phyloP scores from a whole-genome alignment of 225 moss, liverwort and hornwort species.

The Sphagnum contortum region DNA sequence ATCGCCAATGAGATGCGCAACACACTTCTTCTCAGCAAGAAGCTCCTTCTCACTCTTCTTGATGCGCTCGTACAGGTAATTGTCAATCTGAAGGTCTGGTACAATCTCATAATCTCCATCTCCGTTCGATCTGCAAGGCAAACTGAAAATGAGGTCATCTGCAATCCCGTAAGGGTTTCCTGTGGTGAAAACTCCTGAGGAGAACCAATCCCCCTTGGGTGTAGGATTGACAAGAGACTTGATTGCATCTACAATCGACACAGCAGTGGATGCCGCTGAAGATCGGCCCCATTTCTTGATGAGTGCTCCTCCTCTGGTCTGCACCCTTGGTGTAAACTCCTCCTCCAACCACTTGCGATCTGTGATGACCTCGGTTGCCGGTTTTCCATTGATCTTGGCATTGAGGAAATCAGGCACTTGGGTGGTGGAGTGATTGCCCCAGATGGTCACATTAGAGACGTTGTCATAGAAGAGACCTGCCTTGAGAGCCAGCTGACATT shows the following conservation, averaged over 20 bases:
- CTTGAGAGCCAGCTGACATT: slow-evolving; percentile 90
- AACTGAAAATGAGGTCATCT: slow-evolving; percentile 81
- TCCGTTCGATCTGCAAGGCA: slow-evolving; percentile 84
- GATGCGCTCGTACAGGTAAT: slow-evolving; percentile 63
- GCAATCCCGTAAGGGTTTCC: slow-evolving; percentile 89
- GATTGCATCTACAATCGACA: slow-evolving; percentile 84
- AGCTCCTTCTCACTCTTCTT: slow-evolving; percentile 83
- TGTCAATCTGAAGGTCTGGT: slow-evolving; percentile 48
- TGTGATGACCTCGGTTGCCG: slow-evolving; percentile 70
- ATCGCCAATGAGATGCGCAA: slow-evolving; percentile 76
- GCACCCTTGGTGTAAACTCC: slow-evolving; percentile 88
- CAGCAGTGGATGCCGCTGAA: slow-evolving; percentile 92
- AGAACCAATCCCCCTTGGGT: slow-evolving; percentile 85
- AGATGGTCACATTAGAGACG: slow-evolving; percentile 88
- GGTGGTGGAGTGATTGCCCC: slow-evolving; percentile 97
- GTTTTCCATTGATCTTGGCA: slow-evolving; percentile 69
- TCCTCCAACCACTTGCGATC: slow-evolving; percentile 83
- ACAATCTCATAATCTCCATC: slow-evolving; percentile 88
- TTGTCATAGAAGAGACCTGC: slow-evolving; percentile 95
- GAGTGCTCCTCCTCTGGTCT: slow-evolving; percentile 82
- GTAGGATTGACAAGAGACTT: slow-evolving; percentile 80
- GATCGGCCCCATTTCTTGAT: slow-evolving; percentile 95
- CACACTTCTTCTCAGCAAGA: slow-evolving; percentile 73
- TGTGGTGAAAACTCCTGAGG: slow-evolving; percentile 64
- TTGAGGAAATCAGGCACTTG: slow-evolving; percentile 98